Evolutionary conservation across 2,329 filamentous ascomycete genomes (phyloP), one percentile per base, ranked within the genome.

Genomic region (Penicillium sp.): DNA sequence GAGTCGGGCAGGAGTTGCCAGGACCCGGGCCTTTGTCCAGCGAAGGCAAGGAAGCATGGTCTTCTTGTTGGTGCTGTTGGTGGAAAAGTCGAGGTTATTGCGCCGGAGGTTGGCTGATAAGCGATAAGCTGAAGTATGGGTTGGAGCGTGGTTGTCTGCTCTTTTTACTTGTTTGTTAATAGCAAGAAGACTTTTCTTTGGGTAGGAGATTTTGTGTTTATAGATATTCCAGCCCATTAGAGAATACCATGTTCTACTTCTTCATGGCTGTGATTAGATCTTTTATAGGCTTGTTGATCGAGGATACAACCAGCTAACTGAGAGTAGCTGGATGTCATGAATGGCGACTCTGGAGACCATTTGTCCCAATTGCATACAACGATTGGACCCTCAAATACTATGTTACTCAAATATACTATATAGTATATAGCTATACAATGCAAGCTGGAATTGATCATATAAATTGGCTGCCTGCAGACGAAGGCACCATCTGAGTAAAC

Each of bases 51-150:
- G 36, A 30, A 50, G 41, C 59, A 61, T 61, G 50, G 50, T 32
- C 39, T 34, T 11, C 34, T 5, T 16, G 23, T 19, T 53, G 5
- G 36, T 8, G 16, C 7, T 47, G 49, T 41, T n/a, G 48, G 39
- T 23, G 34, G 36, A 16, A 11, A 35, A 26, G 34, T 42, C 39
- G 44, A 43, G 13, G 42, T 13, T 35, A 56, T 44, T 38, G 19
- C 43, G 32, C 26, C 42, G 6, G 50, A 47, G 6, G 29, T 45
- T 39, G 29, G 41, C 44, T 18, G 59, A 61, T 61, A 60, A 60
- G 58, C 59, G 58, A 61, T 61, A 61, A 57, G 53, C 23, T 32
- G 18, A 38, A 19, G 18, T 39, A 36, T 40, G 26, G 26, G 6
- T 9, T 18, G 9, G 38, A 26, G 11, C 16, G 4, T 16, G 19